Percentiles rank a stretch among this genome's conserved stretches.
Conservation (phyloP, 768 basidiomycete species). For the Coprinopsis cinerea region DNA sequence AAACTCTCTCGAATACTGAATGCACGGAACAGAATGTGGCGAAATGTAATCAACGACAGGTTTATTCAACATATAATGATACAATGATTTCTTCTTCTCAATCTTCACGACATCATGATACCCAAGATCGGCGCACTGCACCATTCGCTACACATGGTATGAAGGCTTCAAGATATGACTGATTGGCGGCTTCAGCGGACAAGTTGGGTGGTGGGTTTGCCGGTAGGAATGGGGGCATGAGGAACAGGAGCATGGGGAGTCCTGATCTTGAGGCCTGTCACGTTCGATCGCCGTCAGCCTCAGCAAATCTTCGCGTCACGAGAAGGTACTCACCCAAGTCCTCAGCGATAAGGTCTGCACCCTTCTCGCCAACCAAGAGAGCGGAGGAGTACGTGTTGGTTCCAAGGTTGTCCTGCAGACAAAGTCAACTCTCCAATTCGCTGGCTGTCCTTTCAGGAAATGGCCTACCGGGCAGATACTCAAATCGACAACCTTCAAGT, state of each 20-base stretch:
- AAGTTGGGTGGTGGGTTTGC: slow-evolving; percentile 43
- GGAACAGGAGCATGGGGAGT: slow-evolving; percentile 64
- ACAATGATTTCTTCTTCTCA: too few species aligned
- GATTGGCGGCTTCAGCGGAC: slow-evolving; percentile 28
- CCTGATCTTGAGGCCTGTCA: slow-evolving; percentile 53
- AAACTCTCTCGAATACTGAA: background rate
- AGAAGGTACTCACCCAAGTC: slow-evolving; percentile 45
- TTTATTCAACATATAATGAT: too few species aligned
- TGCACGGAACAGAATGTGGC: slow-evolving; percentile 40
- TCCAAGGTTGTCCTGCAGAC: slow-evolving; percentile 69
- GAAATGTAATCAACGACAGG: too few species aligned
- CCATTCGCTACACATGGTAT: too few species aligned
- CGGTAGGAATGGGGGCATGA: slow-evolving; percentile 55
- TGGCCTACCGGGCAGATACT: slow-evolving; percentile 61
- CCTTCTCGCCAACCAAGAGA: slow-evolving; percentile 65
- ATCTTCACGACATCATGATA: too few species aligned
- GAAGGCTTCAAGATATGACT: slow-evolving; percentile 1
- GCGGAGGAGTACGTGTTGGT: slow-evolving; percentile 73
- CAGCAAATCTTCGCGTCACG: background rate
- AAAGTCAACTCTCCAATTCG: too few species aligned
- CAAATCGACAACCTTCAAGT: slow-evolving; percentile 63
- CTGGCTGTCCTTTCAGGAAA: background rate
- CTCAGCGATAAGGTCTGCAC: slow-evolving; percentile 52
- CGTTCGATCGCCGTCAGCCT: background rate
- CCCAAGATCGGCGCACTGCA: too few species aligned